Evolutionary conservation across 2,329 filamentous ascomycete genomes (phyloP).

Genomic region (Talaromyces pinophilus): DNA sequence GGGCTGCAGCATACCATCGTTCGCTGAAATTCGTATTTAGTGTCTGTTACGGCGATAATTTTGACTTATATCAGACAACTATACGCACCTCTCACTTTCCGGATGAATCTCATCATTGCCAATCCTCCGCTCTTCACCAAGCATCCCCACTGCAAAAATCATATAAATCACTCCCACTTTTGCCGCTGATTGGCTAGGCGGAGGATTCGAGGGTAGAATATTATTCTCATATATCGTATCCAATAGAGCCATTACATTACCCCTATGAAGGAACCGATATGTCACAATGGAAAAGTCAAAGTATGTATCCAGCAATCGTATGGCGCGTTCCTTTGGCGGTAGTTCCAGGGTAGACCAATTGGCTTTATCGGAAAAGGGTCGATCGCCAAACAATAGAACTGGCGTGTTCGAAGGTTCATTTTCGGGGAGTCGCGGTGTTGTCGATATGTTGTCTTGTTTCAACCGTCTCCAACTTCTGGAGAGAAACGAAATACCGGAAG

Average conservation of each 20-base stretch:
- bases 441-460: constrained; percentile 53
- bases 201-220: constrained; percentile 38
- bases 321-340: constrained; percentile 41
- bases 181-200: constrained; percentile 47
- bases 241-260: constrained; percentile 55
- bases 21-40: constrained; percentile 31
- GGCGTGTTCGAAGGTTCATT: constrained; percentile 45
- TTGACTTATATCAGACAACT: too few species aligned
- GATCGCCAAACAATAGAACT: constrained; percentile 54
- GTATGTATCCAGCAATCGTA: constrained; percentile 55
- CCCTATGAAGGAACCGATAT: constrained; percentile 59
- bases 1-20: constrained; percentile 42
- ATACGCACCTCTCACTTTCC: constrained; percentile 34
- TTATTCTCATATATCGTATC: constrained; percentile 43
- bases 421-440: constrained; percentile 33
- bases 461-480: constrained; percentile 68
- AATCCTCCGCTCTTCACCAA: constrained; percentile 48
- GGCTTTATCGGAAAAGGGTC: constrained; percentile 45
- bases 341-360: constrained; percentile 42
- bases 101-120: constrained; percentile 29
- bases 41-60: too few species aligned
- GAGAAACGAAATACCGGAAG: constrained; percentile 58
- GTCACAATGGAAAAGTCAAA: constrained; percentile 64
- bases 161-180: constrained; percentile 53
- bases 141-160: constrained; percentile 51